Evolutionary conservation across 2,329 filamentous ascomycete genomes (phyloP).

Genomic region (Podosphaera aphanis): DNA sequence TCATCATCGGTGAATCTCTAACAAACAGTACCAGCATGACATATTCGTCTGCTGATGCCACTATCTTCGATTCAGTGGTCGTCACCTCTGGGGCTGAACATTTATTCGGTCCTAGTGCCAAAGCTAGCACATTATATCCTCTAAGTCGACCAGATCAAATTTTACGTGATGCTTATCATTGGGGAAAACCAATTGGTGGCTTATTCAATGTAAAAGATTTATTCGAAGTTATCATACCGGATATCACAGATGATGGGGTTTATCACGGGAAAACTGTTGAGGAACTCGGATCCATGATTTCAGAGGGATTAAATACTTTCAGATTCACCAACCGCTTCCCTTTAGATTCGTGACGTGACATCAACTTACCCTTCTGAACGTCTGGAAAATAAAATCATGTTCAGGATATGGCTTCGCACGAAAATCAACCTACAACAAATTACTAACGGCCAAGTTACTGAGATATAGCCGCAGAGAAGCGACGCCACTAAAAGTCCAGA

Average conservation of each 20-base stretch:
- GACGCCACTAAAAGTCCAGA: no score
- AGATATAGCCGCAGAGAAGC: no score
- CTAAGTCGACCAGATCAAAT: slow-evolving; percentile 39
- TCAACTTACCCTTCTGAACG: background rate
- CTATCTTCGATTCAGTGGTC: slow-evolving; percentile 38
- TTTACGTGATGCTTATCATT: slow-evolving; percentile 36
- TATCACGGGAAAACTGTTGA: slow-evolving; percentile 23
- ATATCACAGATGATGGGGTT: slow-evolving; percentile 9
- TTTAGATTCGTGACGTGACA: slow-evolving; percentile 21
- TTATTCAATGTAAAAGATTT: slow-evolving; percentile 22
- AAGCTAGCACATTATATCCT: slow-evolving; percentile 33
- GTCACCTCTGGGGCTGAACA: slow-evolving; percentile 28
- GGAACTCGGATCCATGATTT: slow-evolving; percentile 22
- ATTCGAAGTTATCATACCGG: background rate
- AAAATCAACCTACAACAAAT: no score
- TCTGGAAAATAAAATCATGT: no score
- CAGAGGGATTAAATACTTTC: slow-evolving; percentile 36
- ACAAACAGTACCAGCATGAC: slow-evolving; percentile 32
- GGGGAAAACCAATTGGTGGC: slow-evolving; percentile 45
- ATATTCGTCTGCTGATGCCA: slow-evolving; percentile 40
- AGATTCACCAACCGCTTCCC: slow-evolving; percentile 43
- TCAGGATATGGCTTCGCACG: no score
- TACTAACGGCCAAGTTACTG: no score
- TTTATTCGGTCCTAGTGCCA: slow-evolving; percentile 23
- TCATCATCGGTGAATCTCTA: slow-evolving; percentile 37